Conservation (phyloP, 176 grass and related monocot species). For the Oryza rufipogon region DNA sequence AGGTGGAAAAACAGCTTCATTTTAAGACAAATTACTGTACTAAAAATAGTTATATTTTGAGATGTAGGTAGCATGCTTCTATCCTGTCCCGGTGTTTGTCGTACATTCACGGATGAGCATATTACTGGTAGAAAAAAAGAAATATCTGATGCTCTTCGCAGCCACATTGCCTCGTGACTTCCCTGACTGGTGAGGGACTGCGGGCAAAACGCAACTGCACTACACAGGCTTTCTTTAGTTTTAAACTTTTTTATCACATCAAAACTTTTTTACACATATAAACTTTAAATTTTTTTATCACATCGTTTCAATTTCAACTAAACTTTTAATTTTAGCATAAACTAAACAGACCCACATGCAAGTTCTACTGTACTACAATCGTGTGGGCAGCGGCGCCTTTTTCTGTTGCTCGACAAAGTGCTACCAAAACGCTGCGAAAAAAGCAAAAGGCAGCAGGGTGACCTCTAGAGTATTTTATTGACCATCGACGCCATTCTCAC, state of each 20-base stretch:
- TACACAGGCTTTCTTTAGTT: no score
- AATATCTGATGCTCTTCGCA: background rate
- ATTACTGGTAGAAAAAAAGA: background rate
- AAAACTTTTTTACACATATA: no score
- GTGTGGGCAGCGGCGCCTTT: background rate
- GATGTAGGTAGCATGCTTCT: background rate
- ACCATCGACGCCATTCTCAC: slow-evolving; percentile 27
- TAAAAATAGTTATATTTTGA: no score
- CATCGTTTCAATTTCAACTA: no score
- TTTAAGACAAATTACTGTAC: no score
- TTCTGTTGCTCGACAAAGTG: slow-evolving; percentile 46
- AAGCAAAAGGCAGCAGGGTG: slow-evolving; percentile 46
- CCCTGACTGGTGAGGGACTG: background rate
- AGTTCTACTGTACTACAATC: background rate
- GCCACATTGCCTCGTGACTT: background rate
- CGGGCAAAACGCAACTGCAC: background rate
- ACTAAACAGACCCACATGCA: background rate
- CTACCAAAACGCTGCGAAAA: slow-evolving; percentile 45
- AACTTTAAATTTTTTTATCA: no score
- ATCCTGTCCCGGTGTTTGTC: background rate
- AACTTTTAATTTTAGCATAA: no score
- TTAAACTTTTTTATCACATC: no score
- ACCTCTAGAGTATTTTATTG: slow-evolving; percentile 36
- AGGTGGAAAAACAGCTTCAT: no score
- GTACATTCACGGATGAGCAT: background rate